phyloP scores from a whole-genome alignment of 805 yeast species.

The Cyberlindnera mississippiensis region DNA sequence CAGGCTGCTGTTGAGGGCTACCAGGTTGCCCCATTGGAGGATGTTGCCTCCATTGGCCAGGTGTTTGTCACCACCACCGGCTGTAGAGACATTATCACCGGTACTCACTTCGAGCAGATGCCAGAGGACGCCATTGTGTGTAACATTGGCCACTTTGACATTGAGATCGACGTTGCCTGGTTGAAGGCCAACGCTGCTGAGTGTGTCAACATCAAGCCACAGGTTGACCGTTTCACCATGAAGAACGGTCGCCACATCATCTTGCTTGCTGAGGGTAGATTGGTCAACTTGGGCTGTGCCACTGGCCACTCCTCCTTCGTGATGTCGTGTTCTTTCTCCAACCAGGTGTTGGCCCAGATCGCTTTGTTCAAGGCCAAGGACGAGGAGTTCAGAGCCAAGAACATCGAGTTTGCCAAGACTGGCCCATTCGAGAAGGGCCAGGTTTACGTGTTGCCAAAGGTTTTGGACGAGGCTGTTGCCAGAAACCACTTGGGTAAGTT shows the following conservation, averaged over 20 bases:
- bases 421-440: slow-evolving; percentile 83
- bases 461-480: slow-evolving; percentile 98
- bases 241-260: slow-evolving; percentile 88
- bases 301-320: slow-evolving; percentile 99
- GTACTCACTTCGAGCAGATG: slow-evolving; percentile 83
- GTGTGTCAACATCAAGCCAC: slow-evolving; percentile 97
- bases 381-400: slow-evolving; percentile 70
- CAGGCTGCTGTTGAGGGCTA: slow-evolving; percentile 99
- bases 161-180: slow-evolving; percentile 99
- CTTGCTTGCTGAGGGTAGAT: slow-evolving; percentile 98
- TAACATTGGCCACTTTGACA: slow-evolving; percentile 99
- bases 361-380: slow-evolving; percentile 91
- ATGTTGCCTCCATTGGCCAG: slow-evolving; percentile 90
- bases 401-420: slow-evolving; percentile 87
- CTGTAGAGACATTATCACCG: slow-evolving; percentile 95
- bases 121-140: slow-evolving; percentile 99
- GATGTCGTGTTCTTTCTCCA: slow-evolving; percentile 99
- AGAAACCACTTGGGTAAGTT: slow-evolving; percentile 93
- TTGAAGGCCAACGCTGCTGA: slow-evolving; percentile 89
- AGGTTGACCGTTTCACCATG: slow-evolving; percentile 95
- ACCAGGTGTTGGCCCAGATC: slow-evolving; percentile 98
- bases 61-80: slow-evolving; percentile 99
- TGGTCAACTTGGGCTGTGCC: slow-evolving; percentile 99
- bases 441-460: slow-evolving; percentile 95
- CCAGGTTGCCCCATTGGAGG: slow-evolving; percentile 94